Percentiles rank a stretch among this genome's conserved stretches.
Evolutionary conservation across 441 rosid genomes (phyloP).

Genomic region (Isatis lusitanica): DNA sequence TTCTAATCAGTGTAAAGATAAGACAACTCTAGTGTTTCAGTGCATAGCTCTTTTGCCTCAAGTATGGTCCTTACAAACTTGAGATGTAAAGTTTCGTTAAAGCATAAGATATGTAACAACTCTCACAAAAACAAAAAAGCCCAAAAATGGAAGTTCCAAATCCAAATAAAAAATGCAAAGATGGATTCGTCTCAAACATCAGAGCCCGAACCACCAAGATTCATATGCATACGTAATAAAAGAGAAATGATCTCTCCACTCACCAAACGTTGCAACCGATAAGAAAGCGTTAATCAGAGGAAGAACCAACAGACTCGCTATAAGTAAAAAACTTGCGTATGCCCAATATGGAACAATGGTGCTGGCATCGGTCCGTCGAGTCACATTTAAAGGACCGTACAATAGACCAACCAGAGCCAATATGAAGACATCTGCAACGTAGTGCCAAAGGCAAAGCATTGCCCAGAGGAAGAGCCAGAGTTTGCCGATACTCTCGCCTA

Average conservation of each 20-base stretch:
- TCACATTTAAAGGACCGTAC: conserved; percentile 46
- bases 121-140: too few relatives aligned
- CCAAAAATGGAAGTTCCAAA: background rate
- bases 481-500: conserved; percentile 63
- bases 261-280: conserved; percentile 64
- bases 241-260: conserved; percentile 23
- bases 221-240: too few relatives aligned
- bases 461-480: conserved; percentile 78
- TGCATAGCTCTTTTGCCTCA: too few relatives aligned
- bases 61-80: too few relatives aligned
- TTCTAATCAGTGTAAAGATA: too few relatives aligned
- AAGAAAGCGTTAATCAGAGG: conserved; percentile 67
- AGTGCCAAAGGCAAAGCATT: conserved; percentile 57
- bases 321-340: conserved; percentile 48
- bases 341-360: conserved; percentile 59
- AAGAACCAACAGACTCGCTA: conserved; percentile 40
- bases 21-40: too few relatives aligned
- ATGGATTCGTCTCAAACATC: background rate
- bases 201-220: conserved; percentile 20
- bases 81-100: too few relatives aligned
- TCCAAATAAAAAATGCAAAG: background rate
- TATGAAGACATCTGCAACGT: conserved; percentile 45
- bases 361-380: conserved; percentile 26
- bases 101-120: too few relatives aligned
- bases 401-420: conserved; percentile 45